Base-by-base conservation (phyloP, 441 rosid genomes). In the Hura crepitans region DNA sequence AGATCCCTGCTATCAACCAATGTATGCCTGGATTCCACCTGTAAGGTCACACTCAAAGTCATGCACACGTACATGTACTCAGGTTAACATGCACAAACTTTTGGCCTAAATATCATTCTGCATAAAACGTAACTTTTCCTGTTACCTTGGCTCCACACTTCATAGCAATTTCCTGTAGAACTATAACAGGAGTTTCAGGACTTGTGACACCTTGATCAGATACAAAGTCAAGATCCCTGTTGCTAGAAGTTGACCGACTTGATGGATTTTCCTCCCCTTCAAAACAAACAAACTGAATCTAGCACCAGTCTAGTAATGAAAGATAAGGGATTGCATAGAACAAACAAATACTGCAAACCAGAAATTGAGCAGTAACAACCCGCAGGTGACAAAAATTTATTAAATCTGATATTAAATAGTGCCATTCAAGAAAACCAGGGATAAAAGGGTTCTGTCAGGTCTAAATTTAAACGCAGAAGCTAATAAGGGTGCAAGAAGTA, bases 111-210 rank as follows among this genome's bases (percentile, higher is more conserved):
- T 67, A 35, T 53, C 42, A 50, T 47, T 42, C 42, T 72, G 45
- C 35, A 22, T 56, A 49, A 62, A 59, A 51, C 28, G 65, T 17
- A 74, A 8, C 14, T 35, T 33, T 42, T 20, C 60, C 25, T 39
- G 45, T 45, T 84, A 93, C 99, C 97, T 89, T 96, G 63, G 92
- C 62, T 78, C 98, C 97, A 82, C 95, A 91, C 77, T 85, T 90
- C 72, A 73, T 75, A 47, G 97, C 98, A 81, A 96, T 93, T 37
- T 82, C 91, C 75, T 83, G 95, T 72, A 96, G 76, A 62, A 78
- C 87, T 64, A 74, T 81, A 57, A 81, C 87, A 14, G 94, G 80
- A 77, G 85, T 80, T 75, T 93, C 97, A 67, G 83, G 82, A 78
- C 68, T 78, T 74, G 87, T 53, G 79, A 78, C 81, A 75, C 64